Percentiles rank a stretch among this genome's conserved stretches.
These are phyloP conservation scores for Colletotrichum cuscutae DNA, from an alignment of 2,329 filamentous ascomycete species.

Conservation along the genomic window DNA sequence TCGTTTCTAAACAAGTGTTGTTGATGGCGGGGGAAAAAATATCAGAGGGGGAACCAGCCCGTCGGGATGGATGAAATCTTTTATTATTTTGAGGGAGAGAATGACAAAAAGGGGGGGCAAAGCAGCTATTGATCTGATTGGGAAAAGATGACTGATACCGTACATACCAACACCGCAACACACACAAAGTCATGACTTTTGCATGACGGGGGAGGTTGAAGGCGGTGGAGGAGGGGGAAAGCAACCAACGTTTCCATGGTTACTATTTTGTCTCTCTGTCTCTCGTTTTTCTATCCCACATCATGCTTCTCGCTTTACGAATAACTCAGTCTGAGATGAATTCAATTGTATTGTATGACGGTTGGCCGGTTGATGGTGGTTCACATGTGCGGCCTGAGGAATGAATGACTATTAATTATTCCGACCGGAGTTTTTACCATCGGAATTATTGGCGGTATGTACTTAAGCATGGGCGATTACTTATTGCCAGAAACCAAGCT, in stretches of 20 bases:
- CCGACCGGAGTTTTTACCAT: neutral
- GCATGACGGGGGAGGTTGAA: slow-evolving; percentile 22
- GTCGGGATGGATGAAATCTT: neutral
- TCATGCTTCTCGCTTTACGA: slow-evolving; percentile 2
- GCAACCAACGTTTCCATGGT: slow-evolving; percentile 1
- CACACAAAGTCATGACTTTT: slow-evolving; percentile 13
- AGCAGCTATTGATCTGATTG: slow-evolving; percentile 5
- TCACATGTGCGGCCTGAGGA: neutral
- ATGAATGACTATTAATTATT: no score
- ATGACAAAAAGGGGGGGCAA: neutral
- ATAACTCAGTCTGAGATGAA: slow-evolving; percentile 30
- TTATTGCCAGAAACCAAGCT: neutral
- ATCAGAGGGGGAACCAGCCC: neutral
- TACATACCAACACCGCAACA: slow-evolving; percentile 28
- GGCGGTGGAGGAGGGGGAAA: neutral
- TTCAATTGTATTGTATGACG: slow-evolving; percentile 30
- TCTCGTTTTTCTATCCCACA: neutral
- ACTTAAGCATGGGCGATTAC: no score
- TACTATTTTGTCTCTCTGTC: slow-evolving; percentile 1
- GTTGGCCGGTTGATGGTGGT: neutral
- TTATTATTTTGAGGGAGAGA: neutral
- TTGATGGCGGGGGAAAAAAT: neutral
- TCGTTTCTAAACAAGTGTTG: slow-evolving; percentile 57
- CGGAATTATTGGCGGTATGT: no score
- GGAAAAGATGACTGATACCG: slow-evolving; percentile 10